These are phyloP conservation scores for Linanthus parryae DNA, from an alignment of 148 eudicot species.

Conservation along the genomic window DNA sequence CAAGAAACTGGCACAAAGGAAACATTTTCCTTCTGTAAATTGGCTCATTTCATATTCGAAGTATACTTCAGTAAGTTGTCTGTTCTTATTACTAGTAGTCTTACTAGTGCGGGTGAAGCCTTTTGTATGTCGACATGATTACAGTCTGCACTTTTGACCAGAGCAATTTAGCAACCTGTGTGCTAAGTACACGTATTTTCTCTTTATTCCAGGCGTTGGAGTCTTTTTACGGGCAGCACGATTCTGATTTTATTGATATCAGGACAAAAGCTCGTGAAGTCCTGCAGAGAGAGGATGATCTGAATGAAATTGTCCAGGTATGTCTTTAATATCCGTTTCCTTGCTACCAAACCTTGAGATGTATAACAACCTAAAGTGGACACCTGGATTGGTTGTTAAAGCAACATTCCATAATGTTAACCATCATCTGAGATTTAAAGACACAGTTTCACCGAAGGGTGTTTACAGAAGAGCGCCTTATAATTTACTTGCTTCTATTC, in stretches of 20 bases:
- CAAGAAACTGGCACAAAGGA: conserved; percentile 97
- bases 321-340: too few relatives aligned
- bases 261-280: conserved; percentile 98
- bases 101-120: not conserved
- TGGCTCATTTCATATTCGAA: conserved; percentile 99
- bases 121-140: not conserved
- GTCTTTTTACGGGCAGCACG: conserved; percentile 80
- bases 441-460: too few relatives aligned
- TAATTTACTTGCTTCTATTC: too few relatives aligned
- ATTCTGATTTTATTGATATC: conserved; percentile 83
- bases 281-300: conserved; percentile 90
- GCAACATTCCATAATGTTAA: too few relatives aligned
- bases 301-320: conserved; percentile 98
- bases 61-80: conserved; percentile 65
- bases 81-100: not conserved
- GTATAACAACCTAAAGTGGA: too few relatives aligned
- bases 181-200: not conserved
- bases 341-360: too few relatives aligned
- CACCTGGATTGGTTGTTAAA: too few relatives aligned
- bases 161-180: not conserved
- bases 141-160: not conserved
- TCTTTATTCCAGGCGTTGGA: conserved; percentile 67
- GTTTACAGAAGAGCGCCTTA: too few relatives aligned
- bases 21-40: conserved; percentile 97
- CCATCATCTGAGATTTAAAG: too few relatives aligned